Base-by-base conservation (phyloP, 305 asterid genomes). In the Fraxinus sp. region DNA sequence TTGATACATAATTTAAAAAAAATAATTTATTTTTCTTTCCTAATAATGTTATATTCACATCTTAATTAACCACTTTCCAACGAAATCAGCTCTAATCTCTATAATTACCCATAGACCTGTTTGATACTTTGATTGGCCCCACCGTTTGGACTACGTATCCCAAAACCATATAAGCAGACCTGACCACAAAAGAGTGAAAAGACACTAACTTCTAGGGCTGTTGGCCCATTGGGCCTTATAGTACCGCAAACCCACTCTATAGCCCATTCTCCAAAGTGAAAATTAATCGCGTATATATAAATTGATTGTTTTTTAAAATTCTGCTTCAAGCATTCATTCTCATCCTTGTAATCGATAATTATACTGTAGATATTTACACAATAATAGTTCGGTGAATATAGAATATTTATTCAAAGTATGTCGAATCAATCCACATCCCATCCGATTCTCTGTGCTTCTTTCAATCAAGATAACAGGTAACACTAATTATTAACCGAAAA, bases 401-500 rank as follows among this genome's bases (percentile, higher is more conserved):
- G 14, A 68, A 13, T 28, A 68, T 68, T 24, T 26, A 68, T 68
- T 24, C 0, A 28, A 68, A 28, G 18, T 24, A 92, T 92, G 97
- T 90, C 97, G 83, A 89, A 86, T 83, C 93, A 83, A 78, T 85
- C 94, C 24, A 83, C 97, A 22, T 79, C 92, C 18, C 87, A 83
- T 79, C 92, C 92, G 10, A 86, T 94, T 52, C 90, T 89, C 74
- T 90, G 92, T 83, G 92, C 97, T 83, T 92, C 98, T 20, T 94
- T 94, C 93, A 94, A 94, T 85, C 98, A 94, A 88, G 98, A 94
- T 74, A 86, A 87, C 91, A 92, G 97, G 97, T 92, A 79, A 22
- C 55, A 33, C 28, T 7, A 68, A 24, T 22, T 80, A 9, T 3
- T 35, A 44, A 77, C 71, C 16, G 73, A 66, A 13, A 71, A 71